Evolutionary conservation across 768 basidiomycete species (phyloP).

Genomic region (Serendipita sp.): DNA sequence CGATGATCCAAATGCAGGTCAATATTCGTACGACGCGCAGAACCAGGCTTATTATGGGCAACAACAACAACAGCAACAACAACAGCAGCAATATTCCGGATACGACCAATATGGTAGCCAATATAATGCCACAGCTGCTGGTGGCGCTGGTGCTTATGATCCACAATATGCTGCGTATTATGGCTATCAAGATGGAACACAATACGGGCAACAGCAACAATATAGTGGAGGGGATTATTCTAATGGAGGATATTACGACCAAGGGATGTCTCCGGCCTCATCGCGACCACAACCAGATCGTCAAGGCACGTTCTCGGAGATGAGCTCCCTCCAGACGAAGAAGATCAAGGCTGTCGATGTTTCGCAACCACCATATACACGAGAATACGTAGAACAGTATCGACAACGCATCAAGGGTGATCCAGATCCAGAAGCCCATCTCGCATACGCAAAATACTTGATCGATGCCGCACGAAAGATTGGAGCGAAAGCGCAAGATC

Average conservation of each 20-base stretch:
- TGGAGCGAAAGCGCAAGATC: slow-evolving; percentile 52
- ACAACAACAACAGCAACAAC: slow-evolving; percentile 10
- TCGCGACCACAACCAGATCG: slow-evolving; percentile 38
- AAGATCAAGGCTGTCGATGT: slow-evolving; percentile 66
- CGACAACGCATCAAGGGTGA: slow-evolving; percentile 93
- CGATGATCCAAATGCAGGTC: slow-evolving; percentile 3
- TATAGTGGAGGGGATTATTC: not conserved
- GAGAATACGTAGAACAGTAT: slow-evolving; percentile 95
- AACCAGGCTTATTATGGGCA: slow-evolving; percentile 9
- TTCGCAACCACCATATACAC: slow-evolving; percentile 67
- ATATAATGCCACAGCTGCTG: not conserved
- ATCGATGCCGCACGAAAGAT: slow-evolving; percentile 96
- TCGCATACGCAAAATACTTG: slow-evolving; percentile 94
- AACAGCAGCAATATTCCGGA: slow-evolving; percentile 6
- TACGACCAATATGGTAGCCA: slow-evolving; percentile 2
- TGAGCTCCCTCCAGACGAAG: slow-evolving; percentile 39
- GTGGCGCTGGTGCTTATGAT: not conserved
- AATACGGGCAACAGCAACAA: not conserved
- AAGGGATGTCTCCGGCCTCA: not conserved
- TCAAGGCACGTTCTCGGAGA: slow-evolving; percentile 39
- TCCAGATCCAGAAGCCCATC: slow-evolving; percentile 96
- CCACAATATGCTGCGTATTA: slow-evolving; percentile 9
- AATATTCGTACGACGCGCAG: slow-evolving; percentile 8
- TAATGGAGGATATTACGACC: slow-evolving; percentile 6
- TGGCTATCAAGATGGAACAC: not conserved